Conservation (phyloP, 2,329 filamentous ascomycete species). For the Neurospora sp. region DNA sequence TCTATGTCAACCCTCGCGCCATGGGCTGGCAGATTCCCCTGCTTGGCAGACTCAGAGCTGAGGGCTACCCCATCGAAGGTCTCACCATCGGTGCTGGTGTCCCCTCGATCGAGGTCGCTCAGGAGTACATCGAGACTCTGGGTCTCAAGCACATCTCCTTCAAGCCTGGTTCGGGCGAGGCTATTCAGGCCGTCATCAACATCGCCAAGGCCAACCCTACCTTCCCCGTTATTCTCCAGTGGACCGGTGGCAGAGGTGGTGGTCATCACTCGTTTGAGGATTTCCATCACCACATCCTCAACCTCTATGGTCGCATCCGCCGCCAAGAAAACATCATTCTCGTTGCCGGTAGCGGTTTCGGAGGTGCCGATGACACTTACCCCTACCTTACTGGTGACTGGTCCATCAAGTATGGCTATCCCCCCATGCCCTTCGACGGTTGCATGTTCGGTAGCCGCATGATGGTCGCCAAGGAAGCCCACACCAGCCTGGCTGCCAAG, state of each 20-base stretch:
- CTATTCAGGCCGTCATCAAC: slow-evolving; percentile 82
- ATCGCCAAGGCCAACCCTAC: slow-evolving; percentile 88
- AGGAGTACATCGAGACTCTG: slow-evolving; percentile 88
- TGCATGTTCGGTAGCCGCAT: slow-evolving; percentile 84
- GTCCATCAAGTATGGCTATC: slow-evolving; percentile 79
- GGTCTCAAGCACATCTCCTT: slow-evolving; percentile 89
- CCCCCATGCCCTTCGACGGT: slow-evolving; percentile 89
- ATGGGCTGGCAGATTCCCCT: slow-evolving; percentile 92
- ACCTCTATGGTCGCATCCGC: slow-evolving; percentile 84
- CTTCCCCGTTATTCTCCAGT: slow-evolving; percentile 89
- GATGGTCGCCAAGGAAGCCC: slow-evolving; percentile 89
- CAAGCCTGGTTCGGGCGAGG: slow-evolving; percentile 84
- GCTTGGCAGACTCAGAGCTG: slow-evolving; percentile 65
- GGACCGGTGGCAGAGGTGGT: slow-evolving; percentile 89
- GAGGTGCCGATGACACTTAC: slow-evolving; percentile 81
- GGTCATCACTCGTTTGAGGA: slow-evolving; percentile 94
- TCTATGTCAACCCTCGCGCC: slow-evolving; percentile 80
- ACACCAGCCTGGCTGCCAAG: slow-evolving; percentile 80
- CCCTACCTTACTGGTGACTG: slow-evolving; percentile 84
- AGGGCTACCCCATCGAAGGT: slow-evolving; percentile 85
- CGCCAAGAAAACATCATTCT: slow-evolving; percentile 79
- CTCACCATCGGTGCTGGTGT: slow-evolving; percentile 89
- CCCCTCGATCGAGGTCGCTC: slow-evolving; percentile 83
- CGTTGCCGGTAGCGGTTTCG: slow-evolving; percentile 85
- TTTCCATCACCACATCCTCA: slow-evolving; percentile 83